These are phyloP conservation scores for Cladosporium cucumerinum DNA, from an alignment of 2,329 filamentous ascomycete genomes.

Conservation along the genomic window DNA sequence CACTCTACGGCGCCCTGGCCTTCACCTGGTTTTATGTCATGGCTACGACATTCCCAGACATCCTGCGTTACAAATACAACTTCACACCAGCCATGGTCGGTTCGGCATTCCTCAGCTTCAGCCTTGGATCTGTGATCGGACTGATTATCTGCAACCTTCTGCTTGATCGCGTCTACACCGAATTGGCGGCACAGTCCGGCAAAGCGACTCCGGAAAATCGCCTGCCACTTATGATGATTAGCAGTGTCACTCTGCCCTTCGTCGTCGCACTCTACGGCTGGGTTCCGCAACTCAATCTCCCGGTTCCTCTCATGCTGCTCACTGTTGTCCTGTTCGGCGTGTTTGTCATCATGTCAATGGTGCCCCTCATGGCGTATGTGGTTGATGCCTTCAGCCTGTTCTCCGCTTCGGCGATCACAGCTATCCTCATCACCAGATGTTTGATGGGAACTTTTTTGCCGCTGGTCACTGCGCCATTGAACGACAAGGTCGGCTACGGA, in stretches of 20 bases:
- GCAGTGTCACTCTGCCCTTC: conserved; percentile 50
- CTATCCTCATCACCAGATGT: conserved; percentile 43
- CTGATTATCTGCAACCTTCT: conserved; percentile 36
- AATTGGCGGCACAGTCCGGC: conserved; percentile 28
- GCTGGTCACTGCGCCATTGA: conserved; percentile 43
- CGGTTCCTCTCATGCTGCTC: conserved; percentile 57
- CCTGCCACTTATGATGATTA: conserved; percentile 56
- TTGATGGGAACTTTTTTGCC: conserved; percentile 46
- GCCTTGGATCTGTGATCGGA: conserved; percentile 40
- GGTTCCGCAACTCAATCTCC: conserved; percentile 47
- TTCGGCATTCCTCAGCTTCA: conserved; percentile 54
- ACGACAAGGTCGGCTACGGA: conserved; percentile 39
- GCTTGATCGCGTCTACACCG: conserved; percentile 38
- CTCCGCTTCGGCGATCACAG: conserved; percentile 45
- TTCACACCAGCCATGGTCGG: conserved; percentile 53
- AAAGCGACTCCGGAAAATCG: conserved; percentile 56
- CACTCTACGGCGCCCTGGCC: conserved; percentile 41
- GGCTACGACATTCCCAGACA: conserved; percentile 44
- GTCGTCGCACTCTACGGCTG: conserved; percentile 59
- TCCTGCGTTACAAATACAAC: conserved; percentile 41
- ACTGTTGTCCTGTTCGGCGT: conserved; percentile 51
- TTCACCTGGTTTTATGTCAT: conserved; percentile 49
- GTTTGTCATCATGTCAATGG: conserved; percentile 44
- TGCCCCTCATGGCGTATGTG: conserved; percentile 45
- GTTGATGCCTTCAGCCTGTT: conserved; percentile 47